Evolutionary conservation across 2,329 filamentous ascomycete species (phyloP).

Genomic region (Dactylonectria macrodidyma): DNA sequence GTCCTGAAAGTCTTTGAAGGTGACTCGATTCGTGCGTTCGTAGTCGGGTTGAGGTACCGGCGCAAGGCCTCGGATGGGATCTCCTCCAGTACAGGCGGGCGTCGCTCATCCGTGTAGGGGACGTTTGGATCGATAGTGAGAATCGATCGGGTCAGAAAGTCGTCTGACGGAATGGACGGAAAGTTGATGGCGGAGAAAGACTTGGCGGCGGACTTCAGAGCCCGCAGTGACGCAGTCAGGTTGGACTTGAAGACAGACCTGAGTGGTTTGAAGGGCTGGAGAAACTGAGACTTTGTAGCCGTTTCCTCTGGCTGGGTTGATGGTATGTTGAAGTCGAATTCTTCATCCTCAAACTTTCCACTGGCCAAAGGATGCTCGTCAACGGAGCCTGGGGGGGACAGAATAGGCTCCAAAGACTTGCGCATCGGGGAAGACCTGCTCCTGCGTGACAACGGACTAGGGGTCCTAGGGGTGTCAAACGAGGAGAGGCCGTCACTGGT

Average conservation of each 20-base stretch:
- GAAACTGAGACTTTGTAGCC: conserved; percentile 53
- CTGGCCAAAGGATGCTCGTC: conserved; percentile 67
- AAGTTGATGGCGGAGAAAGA: conserved; percentile 75
- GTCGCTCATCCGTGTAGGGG: conserved; percentile 77
- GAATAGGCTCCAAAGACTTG: conserved; percentile 67
- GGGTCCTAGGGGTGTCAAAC: conserved; percentile 63
- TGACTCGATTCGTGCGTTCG: conserved; percentile 52
- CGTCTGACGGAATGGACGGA: conserved; percentile 75
- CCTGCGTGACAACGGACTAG: conserved; percentile 50
- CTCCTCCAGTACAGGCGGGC: conserved; percentile 74
- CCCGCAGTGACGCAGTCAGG: conserved; percentile 76
- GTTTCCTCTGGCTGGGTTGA: conserved; percentile 56
- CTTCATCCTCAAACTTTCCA: conserved; percentile 48
- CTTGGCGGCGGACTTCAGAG: conserved; percentile 74
- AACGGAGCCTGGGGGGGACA: conserved; percentile 67
- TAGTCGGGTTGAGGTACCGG: conserved; percentile 77
- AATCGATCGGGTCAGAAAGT: conserved; percentile 77
- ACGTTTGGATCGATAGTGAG: conserved; percentile 77
- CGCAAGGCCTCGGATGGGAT: conserved; percentile 77
- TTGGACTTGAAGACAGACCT: conserved; percentile 78
- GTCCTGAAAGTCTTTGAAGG: conserved; percentile 48
- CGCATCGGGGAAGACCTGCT: conserved; percentile 59
- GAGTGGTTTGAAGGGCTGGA: conserved; percentile 63
- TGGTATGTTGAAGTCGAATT: conserved; percentile 64
- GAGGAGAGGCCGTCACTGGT: conserved; percentile 66